Conservation (phyloP, 148 eudicot genomes). For the Vaccinium myrtillus region DNA sequence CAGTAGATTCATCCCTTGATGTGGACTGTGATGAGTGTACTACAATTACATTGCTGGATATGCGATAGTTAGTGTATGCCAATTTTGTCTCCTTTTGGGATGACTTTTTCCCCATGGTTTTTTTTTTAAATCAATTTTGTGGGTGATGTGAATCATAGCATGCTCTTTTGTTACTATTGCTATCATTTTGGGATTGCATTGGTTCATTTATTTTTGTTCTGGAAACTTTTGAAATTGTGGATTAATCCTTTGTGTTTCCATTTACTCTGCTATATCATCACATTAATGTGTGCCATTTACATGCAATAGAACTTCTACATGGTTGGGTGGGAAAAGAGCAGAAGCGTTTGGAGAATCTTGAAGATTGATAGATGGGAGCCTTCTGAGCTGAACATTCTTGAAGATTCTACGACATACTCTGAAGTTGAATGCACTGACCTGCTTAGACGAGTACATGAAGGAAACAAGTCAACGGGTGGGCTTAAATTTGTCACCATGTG, state of each 20-base stretch:
- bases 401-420: constrained; percentile 68
- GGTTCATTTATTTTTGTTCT: neutral
- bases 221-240: neutral
- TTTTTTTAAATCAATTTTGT: neutral
- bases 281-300: neutral
- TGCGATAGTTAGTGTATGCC: neutral
- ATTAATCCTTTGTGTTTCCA: neutral
- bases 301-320: constrained; percentile 80
- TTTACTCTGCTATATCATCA: neutral
- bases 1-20: neutral
- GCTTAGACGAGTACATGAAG: constrained; percentile 48
- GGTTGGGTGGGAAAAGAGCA: constrained; percentile 81
- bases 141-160: too few relatives aligned
- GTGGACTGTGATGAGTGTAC: neutral
- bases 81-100: neutral
- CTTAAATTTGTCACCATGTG: constrained; percentile 61
- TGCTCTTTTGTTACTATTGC: neutral
- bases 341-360: constrained; percentile 69
- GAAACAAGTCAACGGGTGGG: constrained; percentile 66
- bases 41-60: neutral
- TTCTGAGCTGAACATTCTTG: constrained; percentile 53
- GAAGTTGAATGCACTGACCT: constrained; percentile 43
- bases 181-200: neutral
- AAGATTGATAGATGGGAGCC: constrained; percentile 87
- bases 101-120: neutral